These are phyloP conservation scores for Aspergillus pseudoterreus DNA, from an alignment of 2,329 filamentous ascomycete genomes.

Conservation along the genomic window DNA sequence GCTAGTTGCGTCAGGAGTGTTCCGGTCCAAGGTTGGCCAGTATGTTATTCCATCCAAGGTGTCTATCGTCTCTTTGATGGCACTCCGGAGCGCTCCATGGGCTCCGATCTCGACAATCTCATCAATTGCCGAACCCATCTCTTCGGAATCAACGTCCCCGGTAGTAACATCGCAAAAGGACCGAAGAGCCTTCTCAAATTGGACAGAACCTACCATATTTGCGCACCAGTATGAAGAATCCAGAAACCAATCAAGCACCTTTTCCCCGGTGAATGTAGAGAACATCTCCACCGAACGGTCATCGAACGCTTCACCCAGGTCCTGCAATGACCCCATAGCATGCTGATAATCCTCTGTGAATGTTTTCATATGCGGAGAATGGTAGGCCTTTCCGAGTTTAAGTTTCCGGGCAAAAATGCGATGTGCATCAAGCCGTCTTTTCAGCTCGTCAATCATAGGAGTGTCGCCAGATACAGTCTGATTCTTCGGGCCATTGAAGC, in stretches of 20 bases:
- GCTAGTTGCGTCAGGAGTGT: conserved; percentile 13
- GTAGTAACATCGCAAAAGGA: not conserved
- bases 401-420: conserved; percentile 25
- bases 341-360: conserved; percentile 6
- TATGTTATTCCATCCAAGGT: conserved; percentile 12
- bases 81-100: conserved; percentile 2
- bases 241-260: conserved; percentile 2
- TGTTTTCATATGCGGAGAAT: conserved; percentile 31
- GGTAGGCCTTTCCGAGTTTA: conserved; percentile 28
- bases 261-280: conserved; percentile 12
- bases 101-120: conserved; percentile 12
- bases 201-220: conserved; percentile 16
- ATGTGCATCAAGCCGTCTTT: conserved; percentile 13
- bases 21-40: conserved; percentile 22
- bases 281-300: conserved; percentile 7
- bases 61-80: conserved; percentile 5
- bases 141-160: not conserved
- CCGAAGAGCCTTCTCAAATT: conserved; percentile 7
- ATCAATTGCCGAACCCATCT: not conserved
- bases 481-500: conserved; percentile 29
- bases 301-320: not conserved
- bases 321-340: conserved; percentile 4
- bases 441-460: conserved; percentile 14
- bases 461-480: conserved; percentile 31
- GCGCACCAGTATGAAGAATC: conserved; percentile 13